Evolutionary conservation across 352 stramenopile genomes (phyloP).

Genomic region (Peronospora destructor): DNA sequence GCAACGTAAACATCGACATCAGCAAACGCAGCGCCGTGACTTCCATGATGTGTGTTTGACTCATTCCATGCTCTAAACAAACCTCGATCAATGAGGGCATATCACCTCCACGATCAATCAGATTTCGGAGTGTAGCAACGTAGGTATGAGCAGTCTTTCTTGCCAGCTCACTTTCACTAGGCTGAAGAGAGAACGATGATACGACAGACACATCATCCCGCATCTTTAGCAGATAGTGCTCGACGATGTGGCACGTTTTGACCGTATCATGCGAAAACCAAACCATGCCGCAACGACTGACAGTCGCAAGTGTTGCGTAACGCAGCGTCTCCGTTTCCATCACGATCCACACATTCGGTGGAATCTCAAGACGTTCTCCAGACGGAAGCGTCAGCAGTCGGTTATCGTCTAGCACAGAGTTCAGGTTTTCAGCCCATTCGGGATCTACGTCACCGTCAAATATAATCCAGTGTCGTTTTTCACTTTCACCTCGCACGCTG

Average conservation of each 20-base stretch:
- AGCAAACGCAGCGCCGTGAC: conserved; percentile 90
- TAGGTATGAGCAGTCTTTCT: conserved; percentile 64
- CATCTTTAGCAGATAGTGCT: conserved; percentile 77
- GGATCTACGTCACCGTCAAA: conserved; percentile 99
- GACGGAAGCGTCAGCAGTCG: conserved; percentile 98
- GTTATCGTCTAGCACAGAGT: conserved; percentile 99
- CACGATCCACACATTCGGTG: conserved; percentile 98
- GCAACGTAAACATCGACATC: conserved; percentile 94
- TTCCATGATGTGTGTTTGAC: conserved; percentile 94
- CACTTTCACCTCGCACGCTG: conserved; percentile 95
- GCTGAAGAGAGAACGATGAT: conserved; percentile 62
- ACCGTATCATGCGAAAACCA: conserved; percentile 98
- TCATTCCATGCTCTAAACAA: conserved; percentile 89
- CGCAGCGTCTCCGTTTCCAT: conserved; percentile 99
- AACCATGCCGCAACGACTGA: conserved; percentile 99
- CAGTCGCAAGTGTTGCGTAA: conserved; percentile 98
- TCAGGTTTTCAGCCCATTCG: conserved; percentile 99
- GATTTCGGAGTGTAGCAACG: conserved; percentile 46
- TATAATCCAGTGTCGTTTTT: conserved; percentile 97
- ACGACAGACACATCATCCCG: conserved; percentile 52
- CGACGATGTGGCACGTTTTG: conserved; percentile 87
- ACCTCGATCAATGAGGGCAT: conserved; percentile 85
- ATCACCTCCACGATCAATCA: conserved; percentile 45
- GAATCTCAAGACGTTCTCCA: conserved; percentile 96
- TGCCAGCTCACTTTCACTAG: conserved; percentile 53